Conservation (phyloP, 2,329 filamentous ascomycete genomes). For the Colletotrichum gloeosporioides region DNA sequence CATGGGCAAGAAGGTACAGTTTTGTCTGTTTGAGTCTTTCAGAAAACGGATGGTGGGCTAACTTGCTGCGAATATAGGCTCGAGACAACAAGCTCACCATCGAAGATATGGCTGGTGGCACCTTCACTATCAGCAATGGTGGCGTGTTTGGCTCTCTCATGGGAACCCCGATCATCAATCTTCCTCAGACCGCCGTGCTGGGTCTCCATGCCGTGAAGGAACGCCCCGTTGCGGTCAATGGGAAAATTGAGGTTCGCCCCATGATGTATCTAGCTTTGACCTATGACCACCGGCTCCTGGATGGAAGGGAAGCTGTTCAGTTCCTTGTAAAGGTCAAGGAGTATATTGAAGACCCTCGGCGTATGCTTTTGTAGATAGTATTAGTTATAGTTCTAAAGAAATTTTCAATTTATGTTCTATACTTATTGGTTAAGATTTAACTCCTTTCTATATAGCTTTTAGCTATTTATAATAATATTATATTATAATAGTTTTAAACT, state of each 20-base stretch:
- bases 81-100: conserved; percentile 97
- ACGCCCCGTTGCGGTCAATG: conserved; percentile 85
- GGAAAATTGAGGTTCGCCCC: conserved; percentile 94
- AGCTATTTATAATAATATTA: too few relatives aligned
- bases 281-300: conserved; percentile 94
- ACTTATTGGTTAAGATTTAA: too few relatives aligned
- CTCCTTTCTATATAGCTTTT: too few relatives aligned
- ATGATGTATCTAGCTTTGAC: conserved; percentile 99
- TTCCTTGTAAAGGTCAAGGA: conserved; percentile 98
- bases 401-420: not conserved
- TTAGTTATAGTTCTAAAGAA: not conserved
- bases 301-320: conserved; percentile 93
- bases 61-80: conserved; percentile 59
- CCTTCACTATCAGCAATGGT: conserved; percentile 97
- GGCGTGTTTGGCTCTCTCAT: conserved; percentile 97
- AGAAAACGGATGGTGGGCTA: not conserved
- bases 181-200: conserved; percentile 90
- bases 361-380: conserved; percentile 74
- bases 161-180: conserved; percentile 98
- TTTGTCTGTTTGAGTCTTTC: not conserved
- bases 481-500: too few relatives aligned
- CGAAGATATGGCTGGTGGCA: conserved; percentile 98
- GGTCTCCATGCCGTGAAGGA: conserved; percentile 98
- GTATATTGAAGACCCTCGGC: conserved; percentile 92
- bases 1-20: conserved; percentile 86